Conservation (phyloP, 2,329 filamentous ascomycete genomes). For the Colletotrichum siamense region DNA sequence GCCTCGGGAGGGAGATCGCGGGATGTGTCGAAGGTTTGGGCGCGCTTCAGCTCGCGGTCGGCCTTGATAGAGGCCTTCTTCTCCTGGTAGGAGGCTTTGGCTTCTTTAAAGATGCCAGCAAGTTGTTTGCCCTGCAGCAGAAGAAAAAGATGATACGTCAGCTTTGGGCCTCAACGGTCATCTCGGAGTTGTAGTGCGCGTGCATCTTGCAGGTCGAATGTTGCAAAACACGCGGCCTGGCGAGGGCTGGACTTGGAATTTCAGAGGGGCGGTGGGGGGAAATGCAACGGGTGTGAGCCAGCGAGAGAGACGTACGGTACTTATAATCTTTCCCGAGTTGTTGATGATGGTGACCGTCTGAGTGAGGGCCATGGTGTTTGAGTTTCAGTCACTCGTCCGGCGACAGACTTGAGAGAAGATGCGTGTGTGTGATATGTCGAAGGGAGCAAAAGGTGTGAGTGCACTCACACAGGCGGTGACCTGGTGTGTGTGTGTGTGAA, state of each 20-base stretch:
- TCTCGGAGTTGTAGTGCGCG: background rate
- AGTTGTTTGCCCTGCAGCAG: constrained; percentile 80
- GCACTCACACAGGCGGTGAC: constrained; percentile 15
- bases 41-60: constrained; percentile 64
- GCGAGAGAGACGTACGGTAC: constrained; percentile 66
- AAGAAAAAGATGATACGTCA: constrained; percentile 16
- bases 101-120: constrained; percentile 89
- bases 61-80: constrained; percentile 83
- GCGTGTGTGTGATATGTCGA: background rate
- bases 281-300: constrained; percentile 5
- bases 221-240: background rate
- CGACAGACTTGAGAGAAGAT: background rate
- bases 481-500: background rate
- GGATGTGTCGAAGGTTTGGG: constrained; percentile 59
- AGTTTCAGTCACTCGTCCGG: background rate
- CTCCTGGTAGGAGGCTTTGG: constrained; percentile 85
- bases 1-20: constrained; percentile 24
- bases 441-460: background rate
- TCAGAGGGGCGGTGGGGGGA: constrained; percentile 13
- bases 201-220: constrained; percentile 5
- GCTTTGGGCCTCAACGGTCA: background rate
- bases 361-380: constrained; percentile 45
- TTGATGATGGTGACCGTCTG: constrained; percentile 92
- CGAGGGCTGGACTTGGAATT: background rate
- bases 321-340: constrained; percentile 88